A percentile compares a stretch with the other conserved stretches of the same genome.
Evolutionary conservation across 768 basidiomycete genomes (phyloP).

Genomic region (Coprinopsis strossmayeri): DNA sequence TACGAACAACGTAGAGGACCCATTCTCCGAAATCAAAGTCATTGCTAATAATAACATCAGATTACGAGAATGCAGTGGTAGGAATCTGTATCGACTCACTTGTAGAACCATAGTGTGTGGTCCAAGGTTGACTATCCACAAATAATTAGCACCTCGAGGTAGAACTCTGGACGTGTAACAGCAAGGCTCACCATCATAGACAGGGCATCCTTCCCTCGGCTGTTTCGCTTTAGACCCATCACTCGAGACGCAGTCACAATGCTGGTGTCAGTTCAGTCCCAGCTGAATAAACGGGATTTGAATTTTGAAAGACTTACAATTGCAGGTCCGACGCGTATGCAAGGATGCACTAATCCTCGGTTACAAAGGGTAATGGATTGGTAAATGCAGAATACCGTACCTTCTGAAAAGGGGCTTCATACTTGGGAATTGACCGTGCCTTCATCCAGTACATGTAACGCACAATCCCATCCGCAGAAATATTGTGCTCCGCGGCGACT

Average conservation of each 20-base stretch:
- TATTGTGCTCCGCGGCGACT: constrained; percentile 37
- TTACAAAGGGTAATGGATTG: no score
- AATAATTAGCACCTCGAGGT: background rate
- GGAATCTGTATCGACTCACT: constrained; percentile 32
- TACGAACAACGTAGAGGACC: constrained; percentile 67
- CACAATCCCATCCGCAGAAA: constrained; percentile 38
- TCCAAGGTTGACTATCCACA: constrained; percentile 58
- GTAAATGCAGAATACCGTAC: constrained; percentile 26
- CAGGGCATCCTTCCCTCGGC: constrained; percentile 42
- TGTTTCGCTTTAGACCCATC: constrained; percentile 44
- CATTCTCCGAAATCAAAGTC: constrained; percentile 76
- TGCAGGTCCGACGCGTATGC: constrained; percentile 74
- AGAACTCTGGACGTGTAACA: background rate
- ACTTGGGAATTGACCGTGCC: constrained; percentile 58
- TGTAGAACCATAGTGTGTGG: constrained; percentile 77
- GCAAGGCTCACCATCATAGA: constrained; percentile 53
- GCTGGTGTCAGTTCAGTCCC: constrained; percentile 28
- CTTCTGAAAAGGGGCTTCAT: constrained; percentile 72
- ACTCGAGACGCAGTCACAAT: constrained; percentile 48
- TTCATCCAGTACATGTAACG: constrained; percentile 77
- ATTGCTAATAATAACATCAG: constrained; percentile 36
- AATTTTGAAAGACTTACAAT: constrained; percentile 63
- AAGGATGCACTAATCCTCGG: constrained; percentile 71
- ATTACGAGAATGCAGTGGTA: background rate
- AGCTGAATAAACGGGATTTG: background rate